Conservation (phyloP, 1,139 yeast genomes). For the Yamadazyma friedrichii region DNA sequence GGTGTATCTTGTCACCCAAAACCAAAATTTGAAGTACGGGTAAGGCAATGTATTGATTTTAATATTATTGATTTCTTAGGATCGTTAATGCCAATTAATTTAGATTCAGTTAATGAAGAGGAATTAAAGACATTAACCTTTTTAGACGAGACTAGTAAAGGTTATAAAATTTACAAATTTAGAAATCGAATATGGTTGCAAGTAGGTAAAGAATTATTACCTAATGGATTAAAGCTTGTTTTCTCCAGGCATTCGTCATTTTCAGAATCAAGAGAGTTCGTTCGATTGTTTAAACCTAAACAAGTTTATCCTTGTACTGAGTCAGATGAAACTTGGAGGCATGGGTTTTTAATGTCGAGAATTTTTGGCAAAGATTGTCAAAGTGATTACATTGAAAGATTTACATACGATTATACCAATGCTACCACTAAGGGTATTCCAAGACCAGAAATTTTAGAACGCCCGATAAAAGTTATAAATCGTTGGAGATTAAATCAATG, state of each 20-base stretch:
- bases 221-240: slow-evolving; percentile 36
- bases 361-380: slow-evolving; percentile 44
- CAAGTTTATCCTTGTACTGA: slow-evolving; percentile 50
- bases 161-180: slow-evolving; percentile 23
- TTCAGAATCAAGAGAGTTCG: slow-evolving; percentile 40
- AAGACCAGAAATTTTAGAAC: slow-evolving; percentile 9
- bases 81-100: slow-evolving; percentile 24
- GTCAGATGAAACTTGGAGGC: slow-evolving; percentile 31
- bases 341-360: slow-evolving; percentile 44
- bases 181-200: slow-evolving; percentile 29
- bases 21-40: slow-evolving; percentile 19
- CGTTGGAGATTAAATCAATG: slow-evolving; percentile 39
- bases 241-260: slow-evolving; percentile 60
- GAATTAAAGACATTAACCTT: slow-evolving; percentile 17
- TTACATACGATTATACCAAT: slow-evolving; percentile 31
- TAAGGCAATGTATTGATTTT: slow-evolving; percentile 43
- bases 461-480: slow-evolving; percentile 27
- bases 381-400: slow-evolving; percentile 13
- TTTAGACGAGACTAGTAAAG: slow-evolving; percentile 20
- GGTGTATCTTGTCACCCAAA: not conserved
- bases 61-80: slow-evolving; percentile 36
- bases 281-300: slow-evolving; percentile 36
- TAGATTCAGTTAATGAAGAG: slow-evolving; percentile 15
- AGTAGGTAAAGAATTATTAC: slow-evolving; percentile 32
- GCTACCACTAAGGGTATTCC: slow-evolving; percentile 23